These are phyloP conservation scores for Fusarium redolens DNA, from an alignment of 2,329 filamentous ascomycete species.

Conservation along the genomic window DNA sequence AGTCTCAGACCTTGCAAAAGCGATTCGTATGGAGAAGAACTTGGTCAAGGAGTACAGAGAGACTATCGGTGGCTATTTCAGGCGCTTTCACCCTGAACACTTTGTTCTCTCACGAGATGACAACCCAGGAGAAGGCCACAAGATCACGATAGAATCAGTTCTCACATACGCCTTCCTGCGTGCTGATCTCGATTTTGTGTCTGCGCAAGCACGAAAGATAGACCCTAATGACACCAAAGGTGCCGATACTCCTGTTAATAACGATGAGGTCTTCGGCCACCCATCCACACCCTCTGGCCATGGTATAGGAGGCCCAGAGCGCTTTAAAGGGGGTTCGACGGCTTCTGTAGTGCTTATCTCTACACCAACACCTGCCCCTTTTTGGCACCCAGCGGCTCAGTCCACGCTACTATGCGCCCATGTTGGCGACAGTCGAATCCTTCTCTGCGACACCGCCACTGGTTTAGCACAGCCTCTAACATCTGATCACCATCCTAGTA, in stretches of 20 bases:
- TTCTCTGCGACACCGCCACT: slow-evolving; percentile 88
- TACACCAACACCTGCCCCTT: slow-evolving; percentile 89
- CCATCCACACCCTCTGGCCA: slow-evolving; percentile 66
- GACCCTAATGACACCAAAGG: slow-evolving; percentile 76
- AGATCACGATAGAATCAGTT: slow-evolving; percentile 77
- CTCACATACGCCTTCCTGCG: slow-evolving; percentile 93
- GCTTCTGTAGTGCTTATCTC: slow-evolving; percentile 91
- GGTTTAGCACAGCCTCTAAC: slow-evolving; percentile 85
- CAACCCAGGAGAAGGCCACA: slow-evolving; percentile 44
- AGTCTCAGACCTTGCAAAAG: slow-evolving; percentile 67
- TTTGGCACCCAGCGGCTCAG: slow-evolving; percentile 91
- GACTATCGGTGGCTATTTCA: slow-evolving; percentile 93
- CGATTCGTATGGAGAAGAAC: slow-evolving; percentile 74
- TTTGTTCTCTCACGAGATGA: slow-evolving; percentile 64
- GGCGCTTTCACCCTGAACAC: slow-evolving; percentile 84
- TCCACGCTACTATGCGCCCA: slow-evolving; percentile 89
- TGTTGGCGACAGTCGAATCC: slow-evolving; percentile 90
- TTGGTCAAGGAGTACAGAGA: slow-evolving; percentile 83
- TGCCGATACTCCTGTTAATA: slow-evolving; percentile 83
- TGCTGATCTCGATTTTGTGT: slow-evolving; percentile 93
- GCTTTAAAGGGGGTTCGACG: slow-evolving; percentile 94
- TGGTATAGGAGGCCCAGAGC: slow-evolving; percentile 77
- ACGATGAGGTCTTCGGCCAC: slow-evolving; percentile 81
- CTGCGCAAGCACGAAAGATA: slow-evolving; percentile 86
- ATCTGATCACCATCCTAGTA: slow-evolving; percentile 91